Evolutionary conservation across 148 eudicot species (phyloP), one percentile per base, ranked within the genome.

Genomic region (Mesembryanthemum crystallinum): DNA sequence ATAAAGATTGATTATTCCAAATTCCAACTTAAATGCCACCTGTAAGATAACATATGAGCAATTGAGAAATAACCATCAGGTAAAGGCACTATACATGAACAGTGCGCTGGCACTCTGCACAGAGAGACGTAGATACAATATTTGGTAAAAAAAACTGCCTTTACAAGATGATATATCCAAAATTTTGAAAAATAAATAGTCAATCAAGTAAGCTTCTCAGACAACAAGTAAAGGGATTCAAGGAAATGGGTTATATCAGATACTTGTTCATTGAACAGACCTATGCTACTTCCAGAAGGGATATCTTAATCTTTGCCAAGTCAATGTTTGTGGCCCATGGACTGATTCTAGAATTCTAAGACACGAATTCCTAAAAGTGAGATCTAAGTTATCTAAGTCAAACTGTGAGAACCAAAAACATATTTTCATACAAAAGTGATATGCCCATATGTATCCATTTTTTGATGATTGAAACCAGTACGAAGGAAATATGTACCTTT

Each of bases 401-500:
- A 8, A 25, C 8, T 7, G 24, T 4, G 0, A 20, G 28, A 49
- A 37, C 59, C n/a, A n/a, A 47, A 28, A 64, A 11, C 55, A 17
- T 54, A 1, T 76, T 27, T 8, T 5, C 37, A 18, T 18, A 15
- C 21, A 51, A 15, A 18, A 49, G n/a, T n/a, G n/a, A n/a, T n/a
- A n/a, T n/a, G n/a, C 32, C 8, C 0, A 42, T n/a, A 80, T 35
- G 61, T 45, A 72, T n/a, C 24, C 15, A 62, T 21, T 51, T 28
- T 30, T 7, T 28, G 12, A 29, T 3, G 49, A 55, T 15, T 52
- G 47, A 42, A 32, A 73, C 45, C 58, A 65, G 49, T 18, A 25
- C 59, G 27, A 21, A 58, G 9, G 47, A 27, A 14, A 64, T 45
- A 20, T 25, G 55, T 66, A 90, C 98, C 96, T 92, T 89, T 94